Evolutionary conservation across 768 basidiomycete species (phyloP).

Genomic region (Thelephora ganbajun): DNA sequence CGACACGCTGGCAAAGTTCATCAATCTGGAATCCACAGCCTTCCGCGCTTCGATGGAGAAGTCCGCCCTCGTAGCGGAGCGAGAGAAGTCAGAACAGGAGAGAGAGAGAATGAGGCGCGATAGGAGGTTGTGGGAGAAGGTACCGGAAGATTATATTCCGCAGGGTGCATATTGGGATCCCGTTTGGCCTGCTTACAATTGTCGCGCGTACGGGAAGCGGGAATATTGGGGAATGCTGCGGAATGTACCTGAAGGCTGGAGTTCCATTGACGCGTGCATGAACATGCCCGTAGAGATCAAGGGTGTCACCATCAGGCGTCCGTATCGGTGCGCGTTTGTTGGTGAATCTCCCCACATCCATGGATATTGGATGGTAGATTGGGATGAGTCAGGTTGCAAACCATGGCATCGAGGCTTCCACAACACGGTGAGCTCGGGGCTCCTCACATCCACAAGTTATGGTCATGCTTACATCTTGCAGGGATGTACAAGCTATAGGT

Average conservation of each 20-base stretch:
- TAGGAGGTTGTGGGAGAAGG: neutral
- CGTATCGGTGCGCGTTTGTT: neutral
- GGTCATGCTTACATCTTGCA: neutral
- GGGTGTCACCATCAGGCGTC: neutral
- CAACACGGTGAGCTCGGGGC: neutral
- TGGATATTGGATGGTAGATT: neutral
- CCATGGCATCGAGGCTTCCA: neutral
- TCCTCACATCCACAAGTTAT: neutral
- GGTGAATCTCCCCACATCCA: neutral
- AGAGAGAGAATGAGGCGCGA: neutral
- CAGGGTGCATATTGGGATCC: neutral
- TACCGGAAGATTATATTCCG: neutral
- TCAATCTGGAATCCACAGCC: no score
- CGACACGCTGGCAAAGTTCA: no score
- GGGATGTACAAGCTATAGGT: neutral
- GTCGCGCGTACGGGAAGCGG: neutral
- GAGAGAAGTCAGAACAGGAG: neutral
- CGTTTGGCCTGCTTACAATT: neutral
- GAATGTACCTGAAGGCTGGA: neutral
- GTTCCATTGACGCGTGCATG: neutral
- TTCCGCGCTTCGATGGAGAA: no score
- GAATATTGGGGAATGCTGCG: neutral
- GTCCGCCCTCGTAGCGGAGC: neutral
- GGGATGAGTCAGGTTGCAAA: neutral
- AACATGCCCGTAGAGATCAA: neutral